A percentile compares a stretch with the other conserved stretches of the same genome.
These are phyloP conservation scores for Geotrichum citri-aurantii DNA, from an alignment of 1,139 yeast genomes.

Conservation along the genomic window DNA sequence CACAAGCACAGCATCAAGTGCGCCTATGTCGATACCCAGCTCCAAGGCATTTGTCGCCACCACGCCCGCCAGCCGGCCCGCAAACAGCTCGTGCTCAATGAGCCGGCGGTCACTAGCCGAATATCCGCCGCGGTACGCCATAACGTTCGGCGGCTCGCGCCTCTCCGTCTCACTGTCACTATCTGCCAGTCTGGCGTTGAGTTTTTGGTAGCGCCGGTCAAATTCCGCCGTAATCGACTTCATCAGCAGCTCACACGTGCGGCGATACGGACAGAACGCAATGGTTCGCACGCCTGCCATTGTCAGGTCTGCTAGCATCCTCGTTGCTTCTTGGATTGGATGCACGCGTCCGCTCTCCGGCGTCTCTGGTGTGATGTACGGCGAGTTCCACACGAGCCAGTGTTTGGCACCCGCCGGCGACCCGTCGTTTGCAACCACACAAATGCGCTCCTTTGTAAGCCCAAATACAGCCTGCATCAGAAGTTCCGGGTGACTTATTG, in stretches of 20 bases:
- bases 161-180: conserved; percentile 29
- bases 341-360: conserved; percentile 57
- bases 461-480: conserved; percentile 77
- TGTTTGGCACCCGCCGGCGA: conserved; percentile 79
- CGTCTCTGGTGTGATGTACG: conserved; percentile 48
- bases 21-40: conserved; percentile 90
- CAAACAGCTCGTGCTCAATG: conserved; percentile 86
- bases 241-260: conserved; percentile 81
- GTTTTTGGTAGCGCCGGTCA: conserved; percentile 20
- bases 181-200: neutral
- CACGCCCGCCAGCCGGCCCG: conserved; percentile 75
- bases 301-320: conserved; percentile 59
- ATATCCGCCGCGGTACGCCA: conserved; percentile 95
- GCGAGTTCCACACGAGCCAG: conserved; percentile 79
- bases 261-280: conserved; percentile 83
- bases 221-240: conserved; percentile 63
- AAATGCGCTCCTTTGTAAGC: conserved; percentile 40
- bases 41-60: conserved; percentile 94
- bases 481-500: conserved; percentile 60
- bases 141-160: conserved; percentile 49
- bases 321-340: conserved; percentile 71
- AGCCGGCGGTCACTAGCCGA: conserved; percentile 76
- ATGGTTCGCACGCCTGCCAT: conserved; percentile 67
- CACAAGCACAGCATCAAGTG: conserved; percentile 80
- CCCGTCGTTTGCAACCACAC: conserved; percentile 68